Percentiles rank a stretch among this genome's conserved stretches.
Conservation (phyloP, 2,329 filamentous ascomycete species). For the Scytalidium sp. region DNA sequence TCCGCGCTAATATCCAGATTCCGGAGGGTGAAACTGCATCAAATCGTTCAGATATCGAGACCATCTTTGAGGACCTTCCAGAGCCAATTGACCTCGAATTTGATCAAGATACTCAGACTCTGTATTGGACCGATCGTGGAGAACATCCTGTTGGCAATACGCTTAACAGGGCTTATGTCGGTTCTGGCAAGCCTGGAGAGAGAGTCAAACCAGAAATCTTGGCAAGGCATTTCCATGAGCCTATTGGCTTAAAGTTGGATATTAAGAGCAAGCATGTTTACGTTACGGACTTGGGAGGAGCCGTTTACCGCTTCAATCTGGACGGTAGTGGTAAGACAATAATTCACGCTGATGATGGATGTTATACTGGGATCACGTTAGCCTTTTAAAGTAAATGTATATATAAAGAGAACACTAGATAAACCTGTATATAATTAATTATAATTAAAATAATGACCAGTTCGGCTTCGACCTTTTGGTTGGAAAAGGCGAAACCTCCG, state of each 20-base stretch:
- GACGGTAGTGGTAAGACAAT: constrained; percentile 21
- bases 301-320: constrained; percentile 32
- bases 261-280: constrained; percentile 32
- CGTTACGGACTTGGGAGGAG: constrained; percentile 37
- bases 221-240: constrained; percentile 38
- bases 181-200: background rate
- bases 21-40: constrained; percentile 23
- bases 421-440: no score
- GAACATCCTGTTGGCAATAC: constrained; percentile 53
- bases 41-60: constrained; percentile 12
- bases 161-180: constrained; percentile 38
- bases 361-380: constrained; percentile 3
- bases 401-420: no score
- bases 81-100: constrained; percentile 58
- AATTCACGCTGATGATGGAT: constrained; percentile 8
- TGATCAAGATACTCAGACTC: constrained; percentile 37
- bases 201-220: constrained; percentile 23
- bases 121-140: constrained; percentile 62
- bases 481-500: no score
- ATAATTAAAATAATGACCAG: no score
- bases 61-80: constrained; percentile 39
- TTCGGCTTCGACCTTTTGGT: no score
- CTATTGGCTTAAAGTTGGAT: constrained; percentile 43
- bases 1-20: constrained; percentile 42
- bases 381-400: background rate